Percentiles rank a stretch among this genome's conserved stretches.
Conservation (phyloP, 352 stramenopile genomes). For the Phytopythium ostracodes region DNA sequence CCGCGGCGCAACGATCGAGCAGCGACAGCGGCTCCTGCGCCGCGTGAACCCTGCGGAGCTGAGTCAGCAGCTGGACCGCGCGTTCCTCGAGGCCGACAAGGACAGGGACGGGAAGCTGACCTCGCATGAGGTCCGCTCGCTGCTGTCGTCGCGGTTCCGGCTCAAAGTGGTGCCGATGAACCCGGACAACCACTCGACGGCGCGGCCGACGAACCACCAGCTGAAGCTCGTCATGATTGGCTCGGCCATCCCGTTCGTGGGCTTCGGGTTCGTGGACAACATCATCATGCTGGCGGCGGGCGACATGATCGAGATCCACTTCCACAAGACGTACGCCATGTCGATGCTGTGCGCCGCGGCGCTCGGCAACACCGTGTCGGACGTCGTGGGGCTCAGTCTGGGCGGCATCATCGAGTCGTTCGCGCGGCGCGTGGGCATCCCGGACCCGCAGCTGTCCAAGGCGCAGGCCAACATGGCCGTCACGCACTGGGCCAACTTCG, state of each 20-base stretch:
- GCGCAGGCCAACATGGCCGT: slow-evolving; percentile 72
- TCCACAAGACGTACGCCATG: slow-evolving; percentile 93
- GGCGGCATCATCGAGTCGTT: slow-evolving; percentile 89
- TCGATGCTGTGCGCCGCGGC: slow-evolving; percentile 94
- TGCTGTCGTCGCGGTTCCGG: slow-evolving; percentile 64
- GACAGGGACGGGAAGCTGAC: slow-evolving; percentile 63
- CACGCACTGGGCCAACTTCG: slow-evolving; percentile 72
- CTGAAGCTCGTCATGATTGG: slow-evolving; percentile 75
- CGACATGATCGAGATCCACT: slow-evolving; percentile 93
- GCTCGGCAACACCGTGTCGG: slow-evolving; percentile 93
- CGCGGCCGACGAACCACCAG: slow-evolving; percentile 52
- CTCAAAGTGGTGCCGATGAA: slow-evolving; percentile 40
- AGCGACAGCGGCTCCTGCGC: slow-evolving; percentile 4
- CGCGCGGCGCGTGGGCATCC: slow-evolving; percentile 59
- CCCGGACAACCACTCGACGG: slow-evolving; percentile 26
- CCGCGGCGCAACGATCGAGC: slow-evolving; percentile 3
- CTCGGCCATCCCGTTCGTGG: slow-evolving; percentile 77
- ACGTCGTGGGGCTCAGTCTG: slow-evolving; percentile 92
- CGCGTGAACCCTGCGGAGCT: slow-evolving; percentile 7
- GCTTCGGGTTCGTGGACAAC: slow-evolving; percentile 86
- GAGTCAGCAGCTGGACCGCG: slow-evolving; percentile 59
- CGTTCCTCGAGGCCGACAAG: slow-evolving; percentile 67
- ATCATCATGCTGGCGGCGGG: slow-evolving; percentile 87
- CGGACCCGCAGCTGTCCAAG: slow-evolving; percentile 69
- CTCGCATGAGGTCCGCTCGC: slow-evolving; percentile 59